Percentiles rank a stretch among this genome's conserved stretches.
These are phyloP conservation scores for Durusdinium trenchii DNA, from an alignment of 73 alveolate genomes.

Conservation along the genomic window DNA sequence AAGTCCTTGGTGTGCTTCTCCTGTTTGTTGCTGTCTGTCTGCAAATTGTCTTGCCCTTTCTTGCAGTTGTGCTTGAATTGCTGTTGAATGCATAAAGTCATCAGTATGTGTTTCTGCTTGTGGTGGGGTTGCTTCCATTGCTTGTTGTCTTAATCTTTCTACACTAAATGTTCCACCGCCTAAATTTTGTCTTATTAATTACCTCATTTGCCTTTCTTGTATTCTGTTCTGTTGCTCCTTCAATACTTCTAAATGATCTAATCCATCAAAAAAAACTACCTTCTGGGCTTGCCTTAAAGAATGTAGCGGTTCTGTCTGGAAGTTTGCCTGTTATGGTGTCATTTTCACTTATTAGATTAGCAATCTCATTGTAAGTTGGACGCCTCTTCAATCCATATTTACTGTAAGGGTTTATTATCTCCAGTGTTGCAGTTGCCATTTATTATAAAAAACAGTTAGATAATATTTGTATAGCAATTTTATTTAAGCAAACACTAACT, in stretches of 20 bases:
- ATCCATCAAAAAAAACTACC: background rate
- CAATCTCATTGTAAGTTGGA: too few relatives aligned
- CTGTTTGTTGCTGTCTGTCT: background rate
- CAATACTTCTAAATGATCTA: background rate
- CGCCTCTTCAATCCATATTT: too few relatives aligned
- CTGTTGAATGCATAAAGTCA: background rate
- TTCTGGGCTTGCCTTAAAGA: background rate
- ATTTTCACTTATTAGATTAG: too few relatives aligned
- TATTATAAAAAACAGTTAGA: background rate
- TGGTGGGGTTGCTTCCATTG: background rate
- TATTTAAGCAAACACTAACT: too few relatives aligned
- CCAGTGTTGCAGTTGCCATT: background rate
- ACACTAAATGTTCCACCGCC: background rate
- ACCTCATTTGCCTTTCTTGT: too few relatives aligned
- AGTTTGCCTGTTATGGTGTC: too few relatives aligned
- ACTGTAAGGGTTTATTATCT: background rate
- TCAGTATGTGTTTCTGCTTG: background rate
- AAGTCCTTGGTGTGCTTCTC: background rate
- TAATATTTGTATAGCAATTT: too few relatives aligned
- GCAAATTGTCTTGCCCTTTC: background rate
- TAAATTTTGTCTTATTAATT: background rate
- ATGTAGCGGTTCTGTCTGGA: too few relatives aligned
- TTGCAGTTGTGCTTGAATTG: background rate
- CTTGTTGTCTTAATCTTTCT: background rate
- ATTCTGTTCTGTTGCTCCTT: background rate